Evolutionary conservation across 1,284 basidiomycete genomes (phyloP).

Genomic region (Cutaneotrichosporon mucoides): DNA sequence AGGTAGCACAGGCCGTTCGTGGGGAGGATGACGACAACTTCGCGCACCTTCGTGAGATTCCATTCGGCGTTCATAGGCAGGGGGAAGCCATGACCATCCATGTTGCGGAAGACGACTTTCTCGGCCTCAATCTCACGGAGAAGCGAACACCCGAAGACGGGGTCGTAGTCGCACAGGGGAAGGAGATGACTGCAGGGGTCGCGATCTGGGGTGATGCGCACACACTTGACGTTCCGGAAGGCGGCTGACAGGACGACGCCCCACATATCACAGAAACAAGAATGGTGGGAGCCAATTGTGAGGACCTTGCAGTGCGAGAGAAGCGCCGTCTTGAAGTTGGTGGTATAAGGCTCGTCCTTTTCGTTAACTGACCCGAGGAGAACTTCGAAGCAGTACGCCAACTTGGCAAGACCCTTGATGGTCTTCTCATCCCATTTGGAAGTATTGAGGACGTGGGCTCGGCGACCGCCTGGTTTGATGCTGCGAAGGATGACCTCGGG

Average conservation of each 20-base stretch:
- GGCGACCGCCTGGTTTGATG: no score
- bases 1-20: background rate
- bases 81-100: background rate
- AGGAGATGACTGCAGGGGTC: background rate
- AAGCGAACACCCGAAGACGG: background rate
- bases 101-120: constrained; percentile 7
- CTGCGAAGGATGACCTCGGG: no score
- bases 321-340: constrained; percentile 4
- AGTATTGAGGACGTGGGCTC: no score
- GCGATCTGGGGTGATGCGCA: background rate
- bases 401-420: no score
- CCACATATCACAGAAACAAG: background rate
- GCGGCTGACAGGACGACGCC: background rate
- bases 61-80: background rate
- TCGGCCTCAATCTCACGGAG: background rate
- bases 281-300: constrained; percentile 1
- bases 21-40: background rate
- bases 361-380: background rate
- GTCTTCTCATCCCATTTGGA: no score
- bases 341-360: background rate
- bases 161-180: background rate
- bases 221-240: background rate
- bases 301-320: background rate
- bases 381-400: background rate
- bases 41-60: background rate